Conservation (phyloP, 352 stramenopile genomes). For the Hyaloperonospora arabidopsidis region DNA sequence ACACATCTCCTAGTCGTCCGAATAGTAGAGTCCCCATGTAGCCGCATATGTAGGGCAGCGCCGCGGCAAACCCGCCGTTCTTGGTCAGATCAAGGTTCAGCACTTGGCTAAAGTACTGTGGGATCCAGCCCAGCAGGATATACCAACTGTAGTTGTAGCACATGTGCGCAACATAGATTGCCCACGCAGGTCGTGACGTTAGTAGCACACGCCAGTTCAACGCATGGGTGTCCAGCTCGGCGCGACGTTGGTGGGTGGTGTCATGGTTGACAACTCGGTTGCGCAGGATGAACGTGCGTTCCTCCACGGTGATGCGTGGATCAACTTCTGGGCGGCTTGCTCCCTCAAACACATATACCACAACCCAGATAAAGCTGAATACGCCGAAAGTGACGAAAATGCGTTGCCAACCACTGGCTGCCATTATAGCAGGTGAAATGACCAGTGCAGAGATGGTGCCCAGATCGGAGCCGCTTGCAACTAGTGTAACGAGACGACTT, state of each 20-base stretch:
- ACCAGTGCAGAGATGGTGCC: constrained; percentile 75
- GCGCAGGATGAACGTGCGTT: constrained; percentile 56
- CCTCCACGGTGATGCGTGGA: constrained; percentile 42
- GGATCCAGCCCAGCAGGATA: constrained; percentile 80
- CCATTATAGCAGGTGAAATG: constrained; percentile 66
- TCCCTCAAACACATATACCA: constrained; percentile 49
- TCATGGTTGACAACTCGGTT: constrained; percentile 49
- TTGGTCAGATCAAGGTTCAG: constrained; percentile 71
- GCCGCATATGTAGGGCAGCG: constrained; percentile 70
- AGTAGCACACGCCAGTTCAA: constrained; percentile 70
- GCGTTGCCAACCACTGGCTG: constrained; percentile 47
- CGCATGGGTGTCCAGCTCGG: constrained; percentile 34
- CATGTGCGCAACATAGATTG: constrained; percentile 80
- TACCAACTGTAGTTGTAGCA: constrained; percentile 88
- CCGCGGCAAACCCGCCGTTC: constrained; percentile 53
- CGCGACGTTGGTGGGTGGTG: constrained; percentile 34
- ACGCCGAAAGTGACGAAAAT: constrained; percentile 76
- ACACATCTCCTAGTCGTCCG: constrained; percentile 51
- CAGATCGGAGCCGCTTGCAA: constrained; percentile 73
- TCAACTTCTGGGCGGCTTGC: constrained; percentile 63
- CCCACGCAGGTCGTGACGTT: constrained; percentile 60
- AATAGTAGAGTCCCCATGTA: constrained; percentile 72
- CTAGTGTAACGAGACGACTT: constrained; percentile 68
- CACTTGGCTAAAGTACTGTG: constrained; percentile 78
- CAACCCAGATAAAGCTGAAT: constrained; percentile 70